Evolutionary conservation across 208 protist genomes (phyloP).

Genomic region (Leishmania tropica): DNA sequence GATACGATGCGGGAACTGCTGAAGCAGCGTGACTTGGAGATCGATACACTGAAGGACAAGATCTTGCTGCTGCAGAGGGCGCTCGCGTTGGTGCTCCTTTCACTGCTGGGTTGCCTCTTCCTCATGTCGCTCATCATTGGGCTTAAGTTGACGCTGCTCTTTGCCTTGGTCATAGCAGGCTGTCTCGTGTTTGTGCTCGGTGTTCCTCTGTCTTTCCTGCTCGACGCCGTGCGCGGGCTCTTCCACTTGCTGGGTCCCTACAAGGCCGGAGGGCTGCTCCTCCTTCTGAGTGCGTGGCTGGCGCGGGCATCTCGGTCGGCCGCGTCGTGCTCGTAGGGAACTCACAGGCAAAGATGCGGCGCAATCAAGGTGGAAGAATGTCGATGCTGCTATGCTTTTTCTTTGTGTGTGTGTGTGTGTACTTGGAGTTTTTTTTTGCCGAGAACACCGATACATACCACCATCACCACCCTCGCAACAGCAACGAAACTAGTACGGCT

Average conservation of each 20-base stretch:
- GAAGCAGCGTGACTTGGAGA: constrained; percentile 32
- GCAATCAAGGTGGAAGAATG: not conserved
- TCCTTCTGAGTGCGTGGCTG: constrained; percentile 42
- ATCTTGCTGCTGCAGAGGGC: constrained; percentile 62
- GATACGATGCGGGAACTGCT: constrained; percentile 28
- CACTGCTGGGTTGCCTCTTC: constrained; percentile 44
- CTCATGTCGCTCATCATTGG: constrained; percentile 61
- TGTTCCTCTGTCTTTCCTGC: constrained; percentile 54
- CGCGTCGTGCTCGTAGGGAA: constrained; percentile 25
- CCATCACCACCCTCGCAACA: not conserved
- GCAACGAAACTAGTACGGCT: not conserved
- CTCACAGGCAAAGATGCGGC: not conserved
- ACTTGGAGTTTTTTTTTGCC: not conserved
- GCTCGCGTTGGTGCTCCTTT: constrained; percentile 55
- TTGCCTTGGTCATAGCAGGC: constrained; percentile 20
- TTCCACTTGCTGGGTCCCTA: constrained; percentile 67
- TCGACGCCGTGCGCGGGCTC: constrained; percentile 49
- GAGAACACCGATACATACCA: not conserved
- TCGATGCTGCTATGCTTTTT: not conserved
- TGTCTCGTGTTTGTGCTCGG: constrained; percentile 40
- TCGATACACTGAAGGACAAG: constrained; percentile 69
- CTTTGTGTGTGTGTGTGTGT: no score
- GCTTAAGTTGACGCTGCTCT: constrained; percentile 60
- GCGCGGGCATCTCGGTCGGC: constrained; percentile 8
- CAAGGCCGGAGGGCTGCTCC: constrained; percentile 38